A percentile compares a stretch with the other conserved stretches of the same genome.
phyloP scores from a whole-genome alignment of 306 rosid species.

The Fragaria nilgerrensis region DNA sequence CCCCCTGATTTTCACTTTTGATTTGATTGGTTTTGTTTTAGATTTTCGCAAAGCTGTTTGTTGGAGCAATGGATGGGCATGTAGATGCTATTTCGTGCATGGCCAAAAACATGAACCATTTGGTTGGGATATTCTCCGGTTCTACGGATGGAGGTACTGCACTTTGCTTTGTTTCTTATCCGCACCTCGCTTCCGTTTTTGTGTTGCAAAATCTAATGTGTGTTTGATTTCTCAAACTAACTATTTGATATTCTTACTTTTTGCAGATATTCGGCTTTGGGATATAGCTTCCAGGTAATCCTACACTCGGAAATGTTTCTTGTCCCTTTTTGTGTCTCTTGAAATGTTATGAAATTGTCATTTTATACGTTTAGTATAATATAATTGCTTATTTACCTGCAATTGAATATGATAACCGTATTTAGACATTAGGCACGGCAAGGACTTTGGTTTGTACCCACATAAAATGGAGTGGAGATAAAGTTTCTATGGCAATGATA shows the following conservation, averaged over 20 bases:
- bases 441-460: not conserved
- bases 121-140: slow-evolving; percentile 84
- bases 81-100: slow-evolving; percentile 75
- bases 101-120: slow-evolving; percentile 81
- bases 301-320: not conserved
- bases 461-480: not conserved
- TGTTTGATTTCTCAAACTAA: not conserved
- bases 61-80: slow-evolving; percentile 98
- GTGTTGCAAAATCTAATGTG: not conserved
- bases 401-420: no score
- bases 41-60: slow-evolving; percentile 91
- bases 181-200: no score
- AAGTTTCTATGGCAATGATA: not conserved
- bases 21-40: slow-evolving; percentile 15
- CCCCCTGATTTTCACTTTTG: not conserved
- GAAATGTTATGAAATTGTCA: not conserved
- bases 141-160: slow-evolving; percentile 93
- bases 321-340: not conserved
- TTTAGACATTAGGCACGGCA: not conserved
- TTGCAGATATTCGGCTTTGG: slow-evolving; percentile 92
- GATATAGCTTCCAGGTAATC: slow-evolving; percentile 81
- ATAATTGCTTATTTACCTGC: no score
- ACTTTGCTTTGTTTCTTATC: not conserved
- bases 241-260: not conserved
- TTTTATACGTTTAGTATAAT: no score